Evolutionary conservation across 2,329 filamentous ascomycete species (phyloP).

Genomic region (Arachnopeziza araneosa): DNA sequence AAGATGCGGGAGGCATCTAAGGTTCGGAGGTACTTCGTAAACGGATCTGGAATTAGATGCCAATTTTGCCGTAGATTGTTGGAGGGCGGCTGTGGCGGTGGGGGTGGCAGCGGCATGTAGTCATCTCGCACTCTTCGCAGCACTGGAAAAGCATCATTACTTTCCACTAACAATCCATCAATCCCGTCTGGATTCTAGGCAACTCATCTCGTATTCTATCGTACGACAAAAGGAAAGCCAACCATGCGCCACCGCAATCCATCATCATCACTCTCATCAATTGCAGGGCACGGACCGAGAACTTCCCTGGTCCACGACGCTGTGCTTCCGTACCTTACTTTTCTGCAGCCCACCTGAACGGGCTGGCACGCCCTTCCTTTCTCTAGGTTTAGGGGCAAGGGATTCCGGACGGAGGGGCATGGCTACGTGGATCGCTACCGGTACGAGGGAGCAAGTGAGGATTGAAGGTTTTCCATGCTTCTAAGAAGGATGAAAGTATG

Average conservation of each 20-base stretch:
- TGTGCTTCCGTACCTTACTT: background rate
- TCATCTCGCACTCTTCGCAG: too few species aligned
- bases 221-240: background rate
- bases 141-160: too few species aligned
- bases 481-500: background rate
- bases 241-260: background rate
- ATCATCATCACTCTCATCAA: background rate
- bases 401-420: background rate
- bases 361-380: background rate
- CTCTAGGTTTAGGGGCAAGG: background rate
- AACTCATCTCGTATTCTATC: background rate
- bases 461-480: background rate
- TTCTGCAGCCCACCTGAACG: background rate
- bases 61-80: background rate
- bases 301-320: background rate
- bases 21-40: too few species aligned
- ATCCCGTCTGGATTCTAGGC: too few species aligned
- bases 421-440: background rate
- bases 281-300: background rate
- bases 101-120: too few species aligned
- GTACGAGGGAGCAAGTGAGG: background rate
- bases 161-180: too few species aligned
- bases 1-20: background rate
- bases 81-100: background rate
- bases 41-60: background rate